Evolutionary conservation across 768 basidiomycete species (phyloP).

Genomic region (Hemileccinum impolitum): DNA sequence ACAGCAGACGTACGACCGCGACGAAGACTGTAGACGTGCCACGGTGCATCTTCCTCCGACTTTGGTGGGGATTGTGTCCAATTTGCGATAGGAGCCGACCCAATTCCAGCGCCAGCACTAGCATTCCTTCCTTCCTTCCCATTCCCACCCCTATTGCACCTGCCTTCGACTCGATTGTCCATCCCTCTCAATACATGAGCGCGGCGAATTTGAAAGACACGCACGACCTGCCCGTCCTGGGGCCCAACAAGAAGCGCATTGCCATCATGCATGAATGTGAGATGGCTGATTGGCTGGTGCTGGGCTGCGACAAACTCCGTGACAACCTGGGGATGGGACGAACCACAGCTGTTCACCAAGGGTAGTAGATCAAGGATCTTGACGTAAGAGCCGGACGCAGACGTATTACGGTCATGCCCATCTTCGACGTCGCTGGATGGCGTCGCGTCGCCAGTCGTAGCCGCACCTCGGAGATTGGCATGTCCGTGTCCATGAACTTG

Average conservation of each 20-base stretch:
- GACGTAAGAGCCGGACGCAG: slow-evolving; percentile 43
- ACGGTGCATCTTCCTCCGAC: slow-evolving; percentile 30
- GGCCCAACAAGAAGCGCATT: slow-evolving; percentile 46
- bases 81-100: background rate
- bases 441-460: slow-evolving; percentile 6
- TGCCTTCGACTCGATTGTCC: background rate
- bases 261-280: slow-evolving; percentile 55
- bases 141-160: background rate
- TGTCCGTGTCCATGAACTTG: slow-evolving; percentile 1
- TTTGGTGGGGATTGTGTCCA: slow-evolving; percentile 1
- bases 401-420: slow-evolving; percentile 3
- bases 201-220: slow-evolving; percentile 43
- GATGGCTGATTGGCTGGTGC: slow-evolving; percentile 43
- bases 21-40: slow-evolving; percentile 64
- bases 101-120: slow-evolving; percentile 2
- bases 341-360: slow-evolving; percentile 20
- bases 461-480: slow-evolving; percentile 15
- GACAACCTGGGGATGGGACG: slow-evolving; percentile 32
- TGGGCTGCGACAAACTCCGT: slow-evolving; percentile 49
- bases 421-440: slow-evolving; percentile 14
- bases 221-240: slow-evolving; percentile 52
- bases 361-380: slow-evolving; percentile 54
- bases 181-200: slow-evolving; percentile 18
- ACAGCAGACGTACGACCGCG: slow-evolving; percentile 70
- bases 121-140: slow-evolving; percentile 2